Conservation (phyloP, 2,329 filamentous ascomycete genomes). For the Catunica adiposa region DNA sequence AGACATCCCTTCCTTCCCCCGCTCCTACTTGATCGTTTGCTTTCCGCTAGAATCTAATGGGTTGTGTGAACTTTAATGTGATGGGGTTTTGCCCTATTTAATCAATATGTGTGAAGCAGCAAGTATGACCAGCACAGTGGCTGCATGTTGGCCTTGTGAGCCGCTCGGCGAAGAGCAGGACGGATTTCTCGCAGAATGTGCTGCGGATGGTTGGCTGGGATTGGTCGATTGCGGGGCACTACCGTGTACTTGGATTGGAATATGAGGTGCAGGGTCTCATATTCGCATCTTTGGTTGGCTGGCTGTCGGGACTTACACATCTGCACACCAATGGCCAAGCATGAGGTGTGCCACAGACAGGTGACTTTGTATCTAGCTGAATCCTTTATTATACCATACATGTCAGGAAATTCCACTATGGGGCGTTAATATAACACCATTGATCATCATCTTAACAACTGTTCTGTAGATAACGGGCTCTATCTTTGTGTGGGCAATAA, state of each 20-base stretch:
- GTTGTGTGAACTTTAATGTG: background rate
- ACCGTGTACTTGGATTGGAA: background rate
- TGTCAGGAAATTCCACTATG: background rate
- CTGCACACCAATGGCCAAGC: background rate
- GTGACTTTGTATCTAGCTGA: background rate
- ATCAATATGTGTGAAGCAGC: too few relatives aligned
- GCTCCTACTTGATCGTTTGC: background rate
- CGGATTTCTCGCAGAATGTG: too few relatives aligned
- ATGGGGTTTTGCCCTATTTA: background rate
- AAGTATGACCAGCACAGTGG: background rate
- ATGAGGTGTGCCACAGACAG: background rate
- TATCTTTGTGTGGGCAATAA: too few relatives aligned
- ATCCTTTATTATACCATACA: background rate
- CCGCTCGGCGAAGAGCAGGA: background rate
- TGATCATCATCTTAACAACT: too few relatives aligned
- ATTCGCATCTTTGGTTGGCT: background rate
- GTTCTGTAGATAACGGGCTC: too few relatives aligned
- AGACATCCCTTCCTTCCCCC: background rate
- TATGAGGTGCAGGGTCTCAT: background rate
- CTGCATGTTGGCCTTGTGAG: background rate
- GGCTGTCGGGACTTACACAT: background rate
- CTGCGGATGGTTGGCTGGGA: too few relatives aligned
- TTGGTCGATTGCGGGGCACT: background rate
- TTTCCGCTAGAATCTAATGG: background rate
- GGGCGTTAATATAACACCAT: too few relatives aligned